Percentiles rank a stretch among this genome's conserved stretches.
phyloP scores from a whole-genome alignment of 345 rosid genomes.

The Heritiera fomes region DNA sequence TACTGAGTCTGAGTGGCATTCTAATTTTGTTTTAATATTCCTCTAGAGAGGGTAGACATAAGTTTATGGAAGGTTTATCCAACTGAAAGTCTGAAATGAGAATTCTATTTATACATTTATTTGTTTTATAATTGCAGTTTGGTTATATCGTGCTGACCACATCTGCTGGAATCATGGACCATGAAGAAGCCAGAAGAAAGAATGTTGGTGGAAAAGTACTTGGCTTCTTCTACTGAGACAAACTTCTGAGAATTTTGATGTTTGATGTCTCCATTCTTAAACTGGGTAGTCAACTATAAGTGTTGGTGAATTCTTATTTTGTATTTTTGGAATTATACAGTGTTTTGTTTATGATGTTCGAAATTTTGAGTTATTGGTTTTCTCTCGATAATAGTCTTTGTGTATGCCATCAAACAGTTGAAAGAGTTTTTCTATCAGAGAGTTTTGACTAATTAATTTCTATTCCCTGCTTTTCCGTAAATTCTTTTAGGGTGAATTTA shows the following conservation, averaged over 20 bases:
- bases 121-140: slow-evolving; percentile 44
- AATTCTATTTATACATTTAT: too few relatives aligned
- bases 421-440: too few relatives aligned
- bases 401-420: not conserved
- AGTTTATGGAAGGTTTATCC: not conserved
- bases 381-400: too few relatives aligned
- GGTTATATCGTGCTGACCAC: slow-evolving; percentile 75
- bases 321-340: not conserved
- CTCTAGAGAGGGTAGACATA: not conserved
- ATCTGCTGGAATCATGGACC: slow-evolving; percentile 81
- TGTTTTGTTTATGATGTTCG: not conserved
- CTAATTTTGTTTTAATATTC: not conserved
- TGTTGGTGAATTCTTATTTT: too few relatives aligned
- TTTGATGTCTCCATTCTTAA: too few relatives aligned
- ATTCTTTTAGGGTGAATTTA: too few relatives aligned
- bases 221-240: not conserved
- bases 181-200: slow-evolving; percentile 80
- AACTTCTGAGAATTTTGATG: too few relatives aligned
- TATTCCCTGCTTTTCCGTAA: too few relatives aligned
- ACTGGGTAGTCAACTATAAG: not conserved
- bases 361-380: too few relatives aligned
- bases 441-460: not conserved
- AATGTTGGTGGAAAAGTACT: slow-evolving; percentile 43
- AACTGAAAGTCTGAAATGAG: not conserved
- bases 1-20: too few relatives aligned